These are phyloP conservation scores for Pisolithus tinctorius DNA, from an alignment of 768 basidiomycete species.

Conservation along the genomic window DNA sequence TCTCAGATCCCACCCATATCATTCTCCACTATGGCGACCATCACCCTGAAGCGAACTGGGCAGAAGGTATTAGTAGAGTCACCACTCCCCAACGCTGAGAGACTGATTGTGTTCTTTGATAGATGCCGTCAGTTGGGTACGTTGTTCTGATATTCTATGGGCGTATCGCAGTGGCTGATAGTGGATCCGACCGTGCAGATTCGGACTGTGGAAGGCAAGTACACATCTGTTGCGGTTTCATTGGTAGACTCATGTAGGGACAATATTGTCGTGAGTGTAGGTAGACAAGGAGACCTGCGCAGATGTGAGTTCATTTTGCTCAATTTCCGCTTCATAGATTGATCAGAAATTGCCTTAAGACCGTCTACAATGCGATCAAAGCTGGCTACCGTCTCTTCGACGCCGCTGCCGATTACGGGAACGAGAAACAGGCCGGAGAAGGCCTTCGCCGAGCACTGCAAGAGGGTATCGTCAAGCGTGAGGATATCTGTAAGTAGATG, in stretches of 20 bases:
- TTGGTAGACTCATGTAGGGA: neutral
- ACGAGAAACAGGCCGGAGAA: constrained; percentile 79
- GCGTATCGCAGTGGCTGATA: neutral
- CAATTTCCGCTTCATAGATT: neutral
- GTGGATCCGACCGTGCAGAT: constrained; percentile 30
- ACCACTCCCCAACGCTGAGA: constrained; percentile 1
- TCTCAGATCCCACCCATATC: constrained; percentile 3
- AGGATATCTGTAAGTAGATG: constrained; percentile 67
- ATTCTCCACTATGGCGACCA: constrained; percentile 37
- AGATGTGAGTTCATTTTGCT: constrained; percentile 34
- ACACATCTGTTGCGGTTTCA: too few species aligned
- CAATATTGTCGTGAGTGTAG: constrained; percentile 25
- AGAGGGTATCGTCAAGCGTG: constrained; percentile 80
- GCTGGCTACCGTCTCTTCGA: constrained; percentile 83
- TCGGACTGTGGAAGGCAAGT: constrained; percentile 66
- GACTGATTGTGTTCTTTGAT: constrained; percentile 1
- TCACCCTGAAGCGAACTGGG: constrained; percentile 53
- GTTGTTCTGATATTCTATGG: constrained; percentile 4
- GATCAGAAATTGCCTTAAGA: constrained; percentile 30
- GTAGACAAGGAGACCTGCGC: constrained; percentile 55
- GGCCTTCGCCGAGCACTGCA: constrained; percentile 72
- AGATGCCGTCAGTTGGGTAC: constrained; percentile 73
- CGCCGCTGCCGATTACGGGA: constrained; percentile 82
- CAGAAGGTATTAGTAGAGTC: constrained; percentile 38
- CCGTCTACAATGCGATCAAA: constrained; percentile 82